A percentile compares a stretch with the other conserved stretches of the same genome.
These are phyloP conservation scores for Debaryomyces robertsiae DNA, from an alignment of 1,139 yeast species.

Conservation along the genomic window DNA sequence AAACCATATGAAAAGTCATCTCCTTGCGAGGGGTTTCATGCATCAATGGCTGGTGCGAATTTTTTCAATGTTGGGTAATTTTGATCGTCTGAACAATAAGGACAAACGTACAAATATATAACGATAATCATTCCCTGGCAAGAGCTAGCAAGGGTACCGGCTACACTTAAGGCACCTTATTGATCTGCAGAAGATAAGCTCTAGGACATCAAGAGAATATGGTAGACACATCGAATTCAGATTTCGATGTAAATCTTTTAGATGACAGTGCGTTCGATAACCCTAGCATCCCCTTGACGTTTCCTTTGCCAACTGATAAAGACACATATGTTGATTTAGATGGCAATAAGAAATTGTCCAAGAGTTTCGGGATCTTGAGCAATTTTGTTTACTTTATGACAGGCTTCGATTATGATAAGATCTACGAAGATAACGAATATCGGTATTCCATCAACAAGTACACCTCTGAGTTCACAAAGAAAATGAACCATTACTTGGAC, in stretches of 20 bases:
- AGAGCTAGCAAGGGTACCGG: no score
- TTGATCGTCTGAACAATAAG: neutral
- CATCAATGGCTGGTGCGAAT: neutral
- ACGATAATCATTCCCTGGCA: no score
- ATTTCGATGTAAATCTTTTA: conserved; percentile 42
- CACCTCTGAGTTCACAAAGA: conserved; percentile 31
- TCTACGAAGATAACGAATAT: conserved; percentile 41
- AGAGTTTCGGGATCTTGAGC: conserved; percentile 33
- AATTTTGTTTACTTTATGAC: conserved; percentile 37
- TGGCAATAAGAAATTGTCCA: conserved; percentile 30
- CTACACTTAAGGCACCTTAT: no score
- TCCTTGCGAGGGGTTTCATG: neutral
- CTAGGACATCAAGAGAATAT: neutral
- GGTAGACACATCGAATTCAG: conserved; percentile 8
- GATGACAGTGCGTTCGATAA: conserved; percentile 31
- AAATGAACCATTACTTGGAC: conserved; percentile 35
- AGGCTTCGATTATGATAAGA: conserved; percentile 30
- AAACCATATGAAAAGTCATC: neutral
- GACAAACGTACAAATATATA: no score
- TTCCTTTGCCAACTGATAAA: conserved; percentile 45
- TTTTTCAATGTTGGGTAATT: conserved; percentile 1
- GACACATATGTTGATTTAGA: conserved; percentile 33
- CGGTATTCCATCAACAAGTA: conserved; percentile 39
- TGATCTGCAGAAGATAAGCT: no score
- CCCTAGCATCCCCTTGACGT: conserved; percentile 38